Conservation (phyloP, 108 stramenopile genomes). For the Heterococcus sp. region DNA sequence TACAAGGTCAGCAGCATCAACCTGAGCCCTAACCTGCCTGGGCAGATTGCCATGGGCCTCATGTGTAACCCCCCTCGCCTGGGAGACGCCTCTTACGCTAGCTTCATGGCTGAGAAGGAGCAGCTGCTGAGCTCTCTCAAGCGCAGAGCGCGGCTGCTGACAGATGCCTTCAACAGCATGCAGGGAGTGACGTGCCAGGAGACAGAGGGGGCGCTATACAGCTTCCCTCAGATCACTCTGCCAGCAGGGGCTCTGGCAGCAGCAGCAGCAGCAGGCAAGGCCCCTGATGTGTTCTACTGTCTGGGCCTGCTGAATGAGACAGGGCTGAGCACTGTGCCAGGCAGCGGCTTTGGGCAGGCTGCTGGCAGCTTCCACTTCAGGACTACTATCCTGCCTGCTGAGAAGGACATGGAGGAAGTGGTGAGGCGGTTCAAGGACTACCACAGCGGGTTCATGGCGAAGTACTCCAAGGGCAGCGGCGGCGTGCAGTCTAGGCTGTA, state of each 20-base stretch:
- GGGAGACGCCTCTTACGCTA: slow-evolving; percentile 69
- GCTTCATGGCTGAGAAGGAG: slow-evolving; percentile 65
- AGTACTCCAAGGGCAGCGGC: too few species aligned
- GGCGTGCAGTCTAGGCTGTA: too few species aligned
- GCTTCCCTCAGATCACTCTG: slow-evolving; percentile 81
- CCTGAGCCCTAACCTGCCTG: slow-evolving; percentile 79
- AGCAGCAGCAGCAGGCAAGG: slow-evolving; percentile 62
- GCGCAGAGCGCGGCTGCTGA: slow-evolving; percentile 73
- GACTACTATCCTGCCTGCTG: slow-evolving; percentile 69
- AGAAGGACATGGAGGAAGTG: slow-evolving; percentile 67
- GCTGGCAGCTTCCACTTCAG: slow-evolving; percentile 91
- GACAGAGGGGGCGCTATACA: slow-evolving; percentile 93
- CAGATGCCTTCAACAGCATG: slow-evolving; percentile 75
- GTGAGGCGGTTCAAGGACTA: slow-evolving; percentile 71
- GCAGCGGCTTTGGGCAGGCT: slow-evolving; percentile 89
- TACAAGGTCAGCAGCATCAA: slow-evolving; percentile 87
- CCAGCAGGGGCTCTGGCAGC: slow-evolving; percentile 73
- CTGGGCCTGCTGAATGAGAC: slow-evolving; percentile 81
- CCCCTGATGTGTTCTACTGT: slow-evolving; percentile 89
- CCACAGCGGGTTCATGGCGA: slow-evolving; percentile 73
- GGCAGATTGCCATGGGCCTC: slow-evolving; percentile 82
- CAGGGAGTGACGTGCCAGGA: slow-evolving; percentile 84
- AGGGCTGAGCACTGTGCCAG: slow-evolving; percentile 93
- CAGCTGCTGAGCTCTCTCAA: slow-evolving; percentile 70
- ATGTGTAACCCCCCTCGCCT: slow-evolving; percentile 81